Conservation (phyloP, 1,284 basidiomycete species). For the Termitomyces sp. region DNA sequence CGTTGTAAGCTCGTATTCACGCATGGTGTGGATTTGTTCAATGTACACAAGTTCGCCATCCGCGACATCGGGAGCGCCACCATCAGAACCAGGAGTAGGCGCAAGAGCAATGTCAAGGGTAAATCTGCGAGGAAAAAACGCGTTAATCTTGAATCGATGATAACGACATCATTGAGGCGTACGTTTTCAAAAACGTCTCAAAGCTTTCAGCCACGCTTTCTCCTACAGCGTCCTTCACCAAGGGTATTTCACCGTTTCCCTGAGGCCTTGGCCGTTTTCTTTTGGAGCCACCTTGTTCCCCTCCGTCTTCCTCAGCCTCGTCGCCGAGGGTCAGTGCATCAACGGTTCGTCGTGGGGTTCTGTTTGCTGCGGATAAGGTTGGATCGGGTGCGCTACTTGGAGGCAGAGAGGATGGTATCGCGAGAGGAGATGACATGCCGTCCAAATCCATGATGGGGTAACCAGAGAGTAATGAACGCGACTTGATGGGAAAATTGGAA, state of each 20-base stretch:
- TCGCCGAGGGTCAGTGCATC: conserved; percentile 62
- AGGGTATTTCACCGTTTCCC: conserved; percentile 63
- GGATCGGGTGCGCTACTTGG: conserved; percentile 64
- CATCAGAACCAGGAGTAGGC: conserved; percentile 70
- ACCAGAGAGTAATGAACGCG: conserved; percentile 25
- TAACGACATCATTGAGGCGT: conserved; percentile 27
- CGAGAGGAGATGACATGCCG: conserved; percentile 34
- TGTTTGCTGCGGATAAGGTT: conserved; percentile 38
- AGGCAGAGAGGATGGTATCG: conserved; percentile 47
- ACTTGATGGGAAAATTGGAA: conserved; percentile 23
- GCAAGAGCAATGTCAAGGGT: conserved; percentile 76
- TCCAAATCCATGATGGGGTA: conserved; percentile 33
- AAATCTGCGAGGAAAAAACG: conserved; percentile 47
- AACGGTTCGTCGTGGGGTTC: conserved; percentile 41
- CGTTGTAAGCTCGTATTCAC: conserved; percentile 89
- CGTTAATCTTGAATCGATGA: conserved; percentile 6
- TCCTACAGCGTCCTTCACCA: conserved; percentile 89
- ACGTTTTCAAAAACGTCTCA: conserved; percentile 88
- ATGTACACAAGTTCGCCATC: conserved; percentile 77
- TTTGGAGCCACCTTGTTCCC: conserved; percentile 37
- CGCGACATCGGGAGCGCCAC: conserved; percentile 47
- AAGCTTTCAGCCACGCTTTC: conserved; percentile 91
- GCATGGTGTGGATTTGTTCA: conserved; percentile 90
- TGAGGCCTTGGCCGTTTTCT: conserved; percentile 47
- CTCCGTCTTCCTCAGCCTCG: conserved; percentile 41